A percentile compares a stretch with the other conserved stretches of the same genome.
These are phyloP conservation scores for Solanum aculeatissimum DNA, from an alignment of 305 asterid species.

Conservation along the genomic window DNA sequence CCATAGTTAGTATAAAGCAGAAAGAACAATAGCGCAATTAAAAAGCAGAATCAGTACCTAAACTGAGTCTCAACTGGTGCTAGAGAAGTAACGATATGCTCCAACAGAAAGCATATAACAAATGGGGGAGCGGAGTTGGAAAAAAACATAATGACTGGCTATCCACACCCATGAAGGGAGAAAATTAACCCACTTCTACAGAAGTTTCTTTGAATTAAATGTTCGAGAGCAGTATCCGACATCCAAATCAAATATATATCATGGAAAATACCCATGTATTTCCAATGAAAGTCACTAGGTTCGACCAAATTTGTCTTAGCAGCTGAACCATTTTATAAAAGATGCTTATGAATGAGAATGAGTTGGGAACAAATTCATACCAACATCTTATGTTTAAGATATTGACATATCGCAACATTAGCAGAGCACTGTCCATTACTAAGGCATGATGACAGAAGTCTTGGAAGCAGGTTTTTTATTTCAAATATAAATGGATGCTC, in stretches of 20 bases:
- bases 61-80: neutral
- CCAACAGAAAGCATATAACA: neutral
- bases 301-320: neutral
- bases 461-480: conserved; percentile 41
- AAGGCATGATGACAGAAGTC: conserved; percentile 44
- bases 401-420: conserved; percentile 34
- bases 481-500: conserved; percentile 18
- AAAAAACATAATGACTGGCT: neutral
- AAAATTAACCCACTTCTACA: neutral
- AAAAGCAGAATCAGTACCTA: neutral
- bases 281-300: neutral
- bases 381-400: conserved; percentile 77
- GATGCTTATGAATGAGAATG: neutral
- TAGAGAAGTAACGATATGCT: neutral
- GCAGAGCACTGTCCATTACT: conserved; percentile 19
- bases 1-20: neutral
- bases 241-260: neutral
- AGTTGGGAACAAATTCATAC: conserved; percentile 22
- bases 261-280: neutral
- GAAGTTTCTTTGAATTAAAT: neutral
- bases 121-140: neutral
- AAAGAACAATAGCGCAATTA: neutral
- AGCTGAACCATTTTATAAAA: neutral
- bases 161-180: neutral
- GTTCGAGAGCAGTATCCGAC: neutral